Conservation (phyloP, 306 rosid genomes). For the Cicer cuneatum region DNA sequence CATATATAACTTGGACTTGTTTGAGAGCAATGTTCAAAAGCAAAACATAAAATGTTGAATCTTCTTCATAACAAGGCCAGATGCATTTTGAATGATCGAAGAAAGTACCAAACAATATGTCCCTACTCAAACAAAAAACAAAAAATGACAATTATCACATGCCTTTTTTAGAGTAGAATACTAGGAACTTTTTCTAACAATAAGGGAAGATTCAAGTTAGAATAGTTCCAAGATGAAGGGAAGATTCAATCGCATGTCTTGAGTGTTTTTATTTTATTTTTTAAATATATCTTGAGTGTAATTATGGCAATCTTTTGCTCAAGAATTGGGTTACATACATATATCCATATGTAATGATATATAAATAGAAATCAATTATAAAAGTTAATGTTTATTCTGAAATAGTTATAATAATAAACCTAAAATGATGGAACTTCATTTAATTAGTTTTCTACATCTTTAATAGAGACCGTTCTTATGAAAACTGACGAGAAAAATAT, state of each 20-base stretch:
- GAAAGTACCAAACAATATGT: slow-evolving; percentile 6
- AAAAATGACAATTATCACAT: not conserved
- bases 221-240: slow-evolving; percentile 22
- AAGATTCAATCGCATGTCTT: slow-evolving; percentile 43
- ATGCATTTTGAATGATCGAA: slow-evolving; percentile 19
- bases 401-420: too few species aligned
- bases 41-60: slow-evolving; percentile 9
- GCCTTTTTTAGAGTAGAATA: not conserved
- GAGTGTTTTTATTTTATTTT: not conserved
- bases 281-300: not conserved
- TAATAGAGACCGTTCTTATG: too few species aligned
- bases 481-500: too few species aligned
- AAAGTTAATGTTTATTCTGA: too few species aligned
- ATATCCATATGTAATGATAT: not conserved
- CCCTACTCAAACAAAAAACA: slow-evolving; percentile 8
- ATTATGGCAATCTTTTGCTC: not conserved
- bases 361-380: too few species aligned
- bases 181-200: slow-evolving; percentile 23
- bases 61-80: slow-evolving; percentile 34
- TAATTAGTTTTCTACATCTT: not conserved
- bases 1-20: not conserved
- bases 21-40: slow-evolving; percentile 18
- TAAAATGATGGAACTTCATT: not conserved
- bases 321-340: not conserved
- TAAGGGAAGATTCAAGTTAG: slow-evolving; percentile 42